Conservation (phyloP, 2,329 filamentous ascomycete species). For the Tympanopsis confertula region DNA sequence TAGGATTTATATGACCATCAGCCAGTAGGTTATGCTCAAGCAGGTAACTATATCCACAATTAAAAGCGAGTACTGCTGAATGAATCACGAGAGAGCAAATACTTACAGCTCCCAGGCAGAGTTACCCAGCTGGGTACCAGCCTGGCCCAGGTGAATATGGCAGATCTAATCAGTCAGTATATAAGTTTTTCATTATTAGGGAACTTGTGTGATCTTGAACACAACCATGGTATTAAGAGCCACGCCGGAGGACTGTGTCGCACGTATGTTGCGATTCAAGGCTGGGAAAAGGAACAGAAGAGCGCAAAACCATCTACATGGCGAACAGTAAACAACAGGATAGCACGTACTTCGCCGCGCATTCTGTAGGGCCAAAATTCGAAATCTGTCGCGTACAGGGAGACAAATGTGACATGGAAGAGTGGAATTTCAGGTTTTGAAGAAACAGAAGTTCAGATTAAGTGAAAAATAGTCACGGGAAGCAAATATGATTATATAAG, state of each 20-base stretch:
- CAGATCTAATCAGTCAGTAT: constrained; percentile 18
- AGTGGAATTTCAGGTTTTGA: not conserved
- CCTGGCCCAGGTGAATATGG: constrained; percentile 38
- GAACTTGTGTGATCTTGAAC: not conserved
- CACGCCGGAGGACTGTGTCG: not conserved
- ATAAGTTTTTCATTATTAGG: not conserved
- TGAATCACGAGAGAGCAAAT: constrained; percentile 11
- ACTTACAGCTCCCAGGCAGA: constrained; percentile 67
- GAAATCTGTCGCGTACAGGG: not conserved
- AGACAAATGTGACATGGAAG: not conserved
- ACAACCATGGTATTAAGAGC: not conserved
- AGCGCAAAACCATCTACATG: not conserved
- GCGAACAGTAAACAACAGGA: not conserved
- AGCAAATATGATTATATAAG: no score
- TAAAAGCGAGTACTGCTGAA: not conserved
- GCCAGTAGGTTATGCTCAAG: constrained; percentile 59
- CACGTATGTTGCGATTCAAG: not conserved
- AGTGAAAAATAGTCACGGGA: not conserved
- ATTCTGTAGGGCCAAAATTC: not conserved
- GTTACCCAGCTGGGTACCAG: constrained; percentile 64
- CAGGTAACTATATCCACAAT: constrained; percentile 41
- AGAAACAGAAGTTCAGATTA: not conserved
- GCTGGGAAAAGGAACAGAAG: not conserved
- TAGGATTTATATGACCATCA: constrained; percentile 53
- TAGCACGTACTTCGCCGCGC: not conserved